Evolutionary conservation across 1,284 basidiomycete genomes (phyloP).

Genomic region (Xanthoconium separans): DNA sequence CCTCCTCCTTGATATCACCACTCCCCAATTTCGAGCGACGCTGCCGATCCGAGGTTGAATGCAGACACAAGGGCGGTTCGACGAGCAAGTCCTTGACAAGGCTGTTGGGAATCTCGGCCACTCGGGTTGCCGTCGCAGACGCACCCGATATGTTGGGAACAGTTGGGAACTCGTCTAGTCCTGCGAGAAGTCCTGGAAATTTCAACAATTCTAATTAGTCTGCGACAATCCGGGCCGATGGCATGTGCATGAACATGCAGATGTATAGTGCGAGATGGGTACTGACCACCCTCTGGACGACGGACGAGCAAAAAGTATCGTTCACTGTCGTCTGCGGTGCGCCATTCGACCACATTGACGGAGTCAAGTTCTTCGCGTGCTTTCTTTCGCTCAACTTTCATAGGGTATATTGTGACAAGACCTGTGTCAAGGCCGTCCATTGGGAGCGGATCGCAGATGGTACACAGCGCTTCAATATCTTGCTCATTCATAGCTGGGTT

Average conservation of each 20-base stretch:
- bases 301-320: conserved; percentile 75
- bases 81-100: conserved; percentile 46
- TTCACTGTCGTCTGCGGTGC: conserved; percentile 33
- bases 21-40: not conserved
- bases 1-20: not conserved
- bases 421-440: conserved; percentile 23
- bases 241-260: not conserved
- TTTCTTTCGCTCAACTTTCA: conserved; percentile 84
- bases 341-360: conserved; percentile 86
- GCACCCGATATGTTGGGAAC: conserved; percentile 44
- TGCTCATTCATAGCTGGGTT: conserved; percentile 17
- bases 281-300: conserved; percentile 77
- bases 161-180: conserved; percentile 83
- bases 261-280: conserved; percentile 10
- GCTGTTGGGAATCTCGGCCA: conserved; percentile 38
- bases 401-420: conserved; percentile 76
- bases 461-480: conserved; percentile 79
- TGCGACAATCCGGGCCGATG: not conserved
- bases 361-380: conserved; percentile 83
- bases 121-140: conserved; percentile 35
- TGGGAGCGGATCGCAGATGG: conserved; percentile 68
- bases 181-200: conserved; percentile 78
- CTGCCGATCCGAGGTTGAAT: conserved; percentile 8
- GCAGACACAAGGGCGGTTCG: conserved; percentile 17
- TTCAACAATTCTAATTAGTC: conserved; percentile 5